phyloP scores from a whole-genome alignment of 805 yeast species.

The Tetrapisispora namnaoensis region DNA sequence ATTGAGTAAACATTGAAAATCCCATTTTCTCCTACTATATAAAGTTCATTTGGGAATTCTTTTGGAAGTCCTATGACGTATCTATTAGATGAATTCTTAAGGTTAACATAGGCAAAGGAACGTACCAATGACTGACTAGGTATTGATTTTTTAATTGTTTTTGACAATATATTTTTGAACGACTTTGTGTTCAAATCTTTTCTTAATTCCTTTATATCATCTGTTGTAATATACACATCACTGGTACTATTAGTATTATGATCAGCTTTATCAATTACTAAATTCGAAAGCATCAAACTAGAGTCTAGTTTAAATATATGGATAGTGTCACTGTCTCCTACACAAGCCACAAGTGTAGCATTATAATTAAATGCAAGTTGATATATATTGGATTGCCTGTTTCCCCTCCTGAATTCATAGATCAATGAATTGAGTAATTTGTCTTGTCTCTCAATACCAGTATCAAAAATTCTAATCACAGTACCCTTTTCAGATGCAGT shows the following conservation, averaged over 20 bases:
- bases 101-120: slow-evolving; percentile 23
- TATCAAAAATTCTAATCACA: slow-evolving; percentile 49
- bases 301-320: slow-evolving; percentile 69
- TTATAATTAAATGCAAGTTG: slow-evolving; percentile 58
- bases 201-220: neutral
- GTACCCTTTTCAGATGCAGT: slow-evolving; percentile 69
- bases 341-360: slow-evolving; percentile 60
- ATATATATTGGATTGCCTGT: slow-evolving; percentile 62
- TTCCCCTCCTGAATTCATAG: slow-evolving; percentile 61
- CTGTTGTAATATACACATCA: neutral
- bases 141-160: slow-evolving; percentile 20
- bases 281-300: neutral
- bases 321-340: slow-evolving; percentile 80
- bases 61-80: slow-evolving; percentile 23
- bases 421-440: slow-evolving; percentile 14
- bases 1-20: slow-evolving; percentile 19
- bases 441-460: slow-evolving; percentile 39
- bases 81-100: neutral
- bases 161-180: slow-evolving; percentile 18
- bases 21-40: slow-evolving; percentile 25
- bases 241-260: neutral
- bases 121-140: slow-evolving; percentile 24
- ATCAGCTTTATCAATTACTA: slow-evolving; percentile 7
- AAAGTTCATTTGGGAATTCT: slow-evolving; percentile 23
- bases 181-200: slow-evolving; percentile 13